A percentile compares a stretch with the other conserved stretches of the same genome.
Conservation (phyloP, 1,284 basidiomycete species). For the Tylopilus sp. region DNA sequence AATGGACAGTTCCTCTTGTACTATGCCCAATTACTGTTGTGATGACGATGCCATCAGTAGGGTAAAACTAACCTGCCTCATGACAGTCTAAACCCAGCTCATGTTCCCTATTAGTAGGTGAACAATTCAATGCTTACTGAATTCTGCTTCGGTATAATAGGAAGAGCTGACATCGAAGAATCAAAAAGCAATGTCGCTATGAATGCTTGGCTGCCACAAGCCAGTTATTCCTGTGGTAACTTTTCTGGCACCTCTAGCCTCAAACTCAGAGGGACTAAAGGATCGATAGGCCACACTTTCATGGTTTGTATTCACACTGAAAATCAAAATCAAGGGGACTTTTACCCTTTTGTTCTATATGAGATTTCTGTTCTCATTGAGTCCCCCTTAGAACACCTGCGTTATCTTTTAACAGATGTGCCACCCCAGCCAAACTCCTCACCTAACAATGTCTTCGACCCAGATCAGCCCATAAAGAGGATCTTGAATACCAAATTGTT, state of each 20-base stretch:
- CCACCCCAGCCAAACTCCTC: constrained; percentile 70
- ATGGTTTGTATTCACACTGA: constrained; percentile 18
- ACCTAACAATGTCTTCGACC: constrained; percentile 68
- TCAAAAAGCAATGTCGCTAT: constrained; percentile 9
- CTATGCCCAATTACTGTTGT: too few species aligned
- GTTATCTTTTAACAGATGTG: constrained; percentile 71
- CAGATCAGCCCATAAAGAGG: constrained; percentile 45
- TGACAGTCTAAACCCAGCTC: constrained; percentile 13
- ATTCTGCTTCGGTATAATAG: constrained; percentile 15
- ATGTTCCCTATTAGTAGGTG: constrained; percentile 10
- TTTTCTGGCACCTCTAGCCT: constrained; percentile 15
- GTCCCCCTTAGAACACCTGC: constrained; percentile 67
- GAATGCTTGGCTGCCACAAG: constrained; percentile 15
- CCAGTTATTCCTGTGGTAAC: constrained; percentile 16
- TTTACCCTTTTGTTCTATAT: constrained; percentile 56
- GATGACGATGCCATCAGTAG: constrained; percentile 9
- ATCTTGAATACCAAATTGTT: constrained; percentile 16
- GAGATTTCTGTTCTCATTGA: constrained; percentile 57
- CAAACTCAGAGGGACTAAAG: constrained; percentile 4
- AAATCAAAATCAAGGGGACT: constrained; percentile 12
- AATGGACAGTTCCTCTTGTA: constrained; percentile 12
- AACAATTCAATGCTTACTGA: constrained; percentile 12
- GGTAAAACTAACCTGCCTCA: constrained; percentile 17
- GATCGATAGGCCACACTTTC: constrained; percentile 19
- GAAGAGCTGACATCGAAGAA: constrained; percentile 10